phyloP scores from a whole-genome alignment of 2,329 filamentous ascomycete species.

The Xylaria sp. region DNA sequence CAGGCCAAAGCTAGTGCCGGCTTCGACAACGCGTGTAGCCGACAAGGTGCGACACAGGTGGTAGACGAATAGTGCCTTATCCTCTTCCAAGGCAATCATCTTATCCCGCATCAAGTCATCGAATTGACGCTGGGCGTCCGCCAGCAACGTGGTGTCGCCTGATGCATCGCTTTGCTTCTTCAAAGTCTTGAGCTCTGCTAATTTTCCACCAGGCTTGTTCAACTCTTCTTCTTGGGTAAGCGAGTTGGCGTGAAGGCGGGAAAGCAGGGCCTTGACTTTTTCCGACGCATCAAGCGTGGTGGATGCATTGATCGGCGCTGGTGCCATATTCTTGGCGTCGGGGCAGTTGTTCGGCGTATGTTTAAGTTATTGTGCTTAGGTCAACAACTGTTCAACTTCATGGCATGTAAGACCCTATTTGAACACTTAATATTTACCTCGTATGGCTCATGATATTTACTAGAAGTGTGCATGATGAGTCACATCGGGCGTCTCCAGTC shows the following conservation, averaged over 20 bases:
- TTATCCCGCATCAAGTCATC: constrained; percentile 27
- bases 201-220: constrained; percentile 6
- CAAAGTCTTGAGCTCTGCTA: constrained; percentile 2
- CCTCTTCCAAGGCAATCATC: constrained; percentile 21
- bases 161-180: background rate
- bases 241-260: constrained; percentile 16
- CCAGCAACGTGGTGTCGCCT: constrained; percentile 1
- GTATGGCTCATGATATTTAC: too few species aligned
- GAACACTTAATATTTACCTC: too few species aligned
- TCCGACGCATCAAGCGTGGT: constrained; percentile 21
- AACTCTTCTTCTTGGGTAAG: constrained; percentile 21
- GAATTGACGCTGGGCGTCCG: constrained; percentile 16
- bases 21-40: constrained; percentile 41
- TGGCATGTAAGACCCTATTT: too few species aligned
- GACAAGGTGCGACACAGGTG: constrained; percentile 19
- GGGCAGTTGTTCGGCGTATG: background rate
- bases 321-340: constrained; percentile 6
- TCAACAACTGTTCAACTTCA: background rate
- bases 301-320: constrained; percentile 6
- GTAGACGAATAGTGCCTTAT: constrained; percentile 20
- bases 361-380: background rate
- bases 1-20: constrained; percentile 23
- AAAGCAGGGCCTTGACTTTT: constrained; percentile 19
- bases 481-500: too few species aligned
- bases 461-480: too few species aligned